A percentile compares a stretch with the other conserved stretches of the same genome.
Conservation (phyloP, 2,329 filamentous ascomycete genomes). For the Shiraia sp. region DNA sequence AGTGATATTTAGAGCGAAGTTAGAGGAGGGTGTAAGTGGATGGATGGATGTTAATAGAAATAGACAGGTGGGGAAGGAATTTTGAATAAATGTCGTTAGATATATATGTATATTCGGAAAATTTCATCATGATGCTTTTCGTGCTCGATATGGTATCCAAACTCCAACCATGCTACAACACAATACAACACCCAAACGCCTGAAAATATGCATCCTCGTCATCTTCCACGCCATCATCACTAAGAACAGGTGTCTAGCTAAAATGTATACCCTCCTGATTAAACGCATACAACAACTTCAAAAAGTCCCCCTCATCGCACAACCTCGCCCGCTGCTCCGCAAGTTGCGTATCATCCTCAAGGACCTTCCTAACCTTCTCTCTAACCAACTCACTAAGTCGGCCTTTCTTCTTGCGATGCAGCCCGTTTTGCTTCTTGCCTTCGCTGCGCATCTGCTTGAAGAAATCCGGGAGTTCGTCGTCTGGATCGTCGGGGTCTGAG, state of each 20-base stretch:
- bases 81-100: too few relatives aligned
- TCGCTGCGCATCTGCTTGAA: slow-evolving; percentile 69
- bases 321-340: slow-evolving; percentile 80
- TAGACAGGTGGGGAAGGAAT: too few relatives aligned
- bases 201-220: too few relatives aligned
- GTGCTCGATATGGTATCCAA: slow-evolving; percentile 2
- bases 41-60: neutral
- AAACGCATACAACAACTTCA: slow-evolving; percentile 80
- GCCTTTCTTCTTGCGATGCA: slow-evolving; percentile 72
- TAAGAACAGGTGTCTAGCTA: too few relatives aligned
- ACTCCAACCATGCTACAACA: too few relatives aligned
- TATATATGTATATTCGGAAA: slow-evolving; percentile 33
- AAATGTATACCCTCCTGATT: slow-evolving; percentile 95
- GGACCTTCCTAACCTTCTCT: slow-evolving; percentile 81
- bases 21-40: too few relatives aligned
- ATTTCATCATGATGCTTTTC: slow-evolving; percentile 17
- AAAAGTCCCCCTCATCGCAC: slow-evolving; percentile 91
- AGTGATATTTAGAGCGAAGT: slow-evolving; percentile 17
- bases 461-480: slow-evolving; percentile 78
- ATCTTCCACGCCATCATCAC: too few relatives aligned
- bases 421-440: slow-evolving; percentile 53
- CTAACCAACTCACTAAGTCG: slow-evolving; percentile 81
- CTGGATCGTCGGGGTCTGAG: slow-evolving; percentile 60
- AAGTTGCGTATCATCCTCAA: slow-evolving; percentile 78
- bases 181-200: too few relatives aligned